Percentiles rank a stretch among this genome's conserved stretches.
Evolutionary conservation across 1,284 basidiomycete genomes (phyloP).

Genomic region (Athelia psychrophila): DNA sequence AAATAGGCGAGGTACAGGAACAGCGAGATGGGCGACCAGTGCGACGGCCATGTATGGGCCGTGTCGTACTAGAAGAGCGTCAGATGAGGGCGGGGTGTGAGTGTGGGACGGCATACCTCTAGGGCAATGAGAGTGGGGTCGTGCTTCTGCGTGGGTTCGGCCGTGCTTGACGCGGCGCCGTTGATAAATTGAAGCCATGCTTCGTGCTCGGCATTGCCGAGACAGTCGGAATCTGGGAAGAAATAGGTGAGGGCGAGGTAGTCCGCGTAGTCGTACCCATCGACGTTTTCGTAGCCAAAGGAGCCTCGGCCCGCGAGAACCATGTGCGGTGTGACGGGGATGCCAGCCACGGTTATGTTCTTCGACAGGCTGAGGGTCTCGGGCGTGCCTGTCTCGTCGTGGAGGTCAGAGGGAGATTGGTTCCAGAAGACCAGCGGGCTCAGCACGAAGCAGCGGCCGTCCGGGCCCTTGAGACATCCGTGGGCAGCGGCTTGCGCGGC

Average conservation of each 20-base stretch:
- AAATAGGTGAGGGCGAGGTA: conserved; percentile 78
- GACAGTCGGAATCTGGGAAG: conserved; percentile 71
- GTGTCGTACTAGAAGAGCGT: conserved; percentile 45
- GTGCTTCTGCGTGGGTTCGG: conserved; percentile 45
- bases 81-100: neutral
- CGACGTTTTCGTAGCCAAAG: conserved; percentile 41
- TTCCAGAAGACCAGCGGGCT: conserved; percentile 77
- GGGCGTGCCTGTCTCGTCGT: conserved; percentile 53
- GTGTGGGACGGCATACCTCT: conserved; percentile 45
- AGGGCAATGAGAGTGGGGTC: conserved; percentile 68
- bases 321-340: conserved; percentile 68
- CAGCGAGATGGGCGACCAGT: conserved; percentile 61
- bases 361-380: conserved; percentile 46
- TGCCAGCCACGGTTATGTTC: conserved; percentile 55
- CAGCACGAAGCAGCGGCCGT: conserved; percentile 61
- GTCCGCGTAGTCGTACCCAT: conserved; percentile 57
- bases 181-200: conserved; percentile 61
- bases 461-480: conserved; percentile 47
- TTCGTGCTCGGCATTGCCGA: conserved; percentile 56
- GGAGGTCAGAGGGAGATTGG: conserved; percentile 51
- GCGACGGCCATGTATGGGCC: conserved; percentile 35
- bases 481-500: conserved; percentile 39
- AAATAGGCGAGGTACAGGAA: conserved; percentile 82
- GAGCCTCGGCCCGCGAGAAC: conserved; percentile 68
- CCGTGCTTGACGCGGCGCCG: conserved; percentile 39